phyloP scores from a whole-genome alignment of 805 yeast species.

The Cyberlindnera maritima region DNA sequence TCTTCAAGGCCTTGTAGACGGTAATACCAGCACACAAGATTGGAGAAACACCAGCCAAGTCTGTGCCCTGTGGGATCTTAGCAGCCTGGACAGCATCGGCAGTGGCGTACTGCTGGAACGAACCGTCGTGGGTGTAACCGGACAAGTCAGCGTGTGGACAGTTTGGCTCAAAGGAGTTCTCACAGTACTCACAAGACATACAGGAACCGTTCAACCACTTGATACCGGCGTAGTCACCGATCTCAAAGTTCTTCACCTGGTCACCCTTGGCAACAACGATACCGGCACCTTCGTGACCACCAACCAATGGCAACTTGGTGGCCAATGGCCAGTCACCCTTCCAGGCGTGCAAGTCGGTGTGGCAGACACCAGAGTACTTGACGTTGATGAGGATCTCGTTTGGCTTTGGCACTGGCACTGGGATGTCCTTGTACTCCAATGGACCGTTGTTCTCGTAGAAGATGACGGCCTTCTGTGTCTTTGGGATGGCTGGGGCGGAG shows the following conservation, averaged over 20 bases:
- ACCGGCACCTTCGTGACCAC: slow-evolving; percentile 72
- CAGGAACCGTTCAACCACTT: slow-evolving; percentile 68
- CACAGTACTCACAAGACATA: slow-evolving; percentile 57
- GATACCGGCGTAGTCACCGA: slow-evolving; percentile 62
- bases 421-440: slow-evolving; percentile 48
- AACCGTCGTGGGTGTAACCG: slow-evolving; percentile 87
- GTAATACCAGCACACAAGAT: slow-evolving; percentile 90
- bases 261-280: slow-evolving; percentile 57
- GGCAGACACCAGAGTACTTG: slow-evolving; percentile 65
- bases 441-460: slow-evolving; percentile 50
- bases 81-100: slow-evolving; percentile 90
- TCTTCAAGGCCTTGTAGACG: slow-evolving; percentile 85
- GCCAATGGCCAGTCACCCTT: slow-evolving; percentile 65
- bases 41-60: slow-evolving; percentile 75
- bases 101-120: slow-evolving; percentile 86
- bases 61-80: slow-evolving; percentile 65
- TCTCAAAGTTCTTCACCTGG: slow-evolving; percentile 51
- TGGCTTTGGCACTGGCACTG: slow-evolving; percentile 56
- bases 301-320: slow-evolving; percentile 57
- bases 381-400: slow-evolving; percentile 56
- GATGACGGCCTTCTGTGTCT: slow-evolving; percentile 50
- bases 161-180: slow-evolving; percentile 48
- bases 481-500: slow-evolving; percentile 35
- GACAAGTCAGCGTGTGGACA: slow-evolving; percentile 72
- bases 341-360: slow-evolving; percentile 67